A percentile compares a stretch with the other conserved stretches of the same genome.
Evolutionary conservation across 1,139 yeast species (phyloP).

Genomic region (Candida tetrigidarum): DNA sequence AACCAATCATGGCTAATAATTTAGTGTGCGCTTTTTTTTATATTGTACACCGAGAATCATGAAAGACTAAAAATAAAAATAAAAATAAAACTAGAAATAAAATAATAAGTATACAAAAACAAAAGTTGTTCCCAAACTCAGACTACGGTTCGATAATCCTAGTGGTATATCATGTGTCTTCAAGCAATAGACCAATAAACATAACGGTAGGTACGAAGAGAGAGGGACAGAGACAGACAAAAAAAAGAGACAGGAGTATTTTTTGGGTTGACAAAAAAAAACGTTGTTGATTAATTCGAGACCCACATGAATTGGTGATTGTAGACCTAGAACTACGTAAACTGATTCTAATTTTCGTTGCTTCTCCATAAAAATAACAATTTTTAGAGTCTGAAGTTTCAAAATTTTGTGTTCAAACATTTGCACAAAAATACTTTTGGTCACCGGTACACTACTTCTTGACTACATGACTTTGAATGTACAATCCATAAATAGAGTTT

Average conservation of each 20-base stretch:
- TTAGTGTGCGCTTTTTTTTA: not conserved
- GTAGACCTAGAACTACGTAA: conserved; percentile 1
- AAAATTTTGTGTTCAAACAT: conserved; percentile 3
- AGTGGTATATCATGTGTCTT: not conserved
- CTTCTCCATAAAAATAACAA: no score
- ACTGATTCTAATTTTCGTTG: no score
- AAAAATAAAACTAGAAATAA: no score
- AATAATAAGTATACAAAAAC: no score
- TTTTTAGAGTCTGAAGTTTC: not conserved
- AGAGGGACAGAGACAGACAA: not conserved
- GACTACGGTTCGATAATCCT: no score
- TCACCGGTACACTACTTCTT: not conserved
- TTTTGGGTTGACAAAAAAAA: no score
- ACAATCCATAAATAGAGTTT: conserved; percentile 1
- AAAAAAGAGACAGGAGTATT: not conserved
- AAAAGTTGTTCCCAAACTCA: no score
- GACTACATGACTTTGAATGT: not conserved
- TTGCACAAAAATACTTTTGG: not conserved
- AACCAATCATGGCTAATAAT: not conserved
- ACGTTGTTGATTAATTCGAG: not conserved
- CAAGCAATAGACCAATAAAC: not conserved
- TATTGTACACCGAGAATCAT: not conserved
- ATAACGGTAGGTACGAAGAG: not conserved
- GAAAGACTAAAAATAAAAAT: not conserved
- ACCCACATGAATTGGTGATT: not conserved